These are phyloP conservation scores for Zostera marina DNA, from an alignment of 116 monocot species.

Conservation along the genomic window DNA sequence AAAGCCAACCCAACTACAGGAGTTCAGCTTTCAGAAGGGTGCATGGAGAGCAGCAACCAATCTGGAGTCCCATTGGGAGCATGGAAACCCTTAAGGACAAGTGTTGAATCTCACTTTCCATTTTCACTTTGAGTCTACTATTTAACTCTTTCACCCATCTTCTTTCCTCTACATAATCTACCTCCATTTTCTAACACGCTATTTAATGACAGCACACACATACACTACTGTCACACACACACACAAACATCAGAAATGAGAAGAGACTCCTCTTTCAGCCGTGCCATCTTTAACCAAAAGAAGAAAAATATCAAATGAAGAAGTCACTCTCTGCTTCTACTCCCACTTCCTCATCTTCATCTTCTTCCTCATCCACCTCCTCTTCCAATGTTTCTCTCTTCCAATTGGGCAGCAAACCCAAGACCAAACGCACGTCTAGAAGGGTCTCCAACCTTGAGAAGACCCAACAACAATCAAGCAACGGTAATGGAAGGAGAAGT, in stretches of 20 bases:
- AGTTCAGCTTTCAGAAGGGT: not conserved
- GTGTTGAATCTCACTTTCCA: conserved; percentile 13
- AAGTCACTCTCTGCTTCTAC: conserved; percentile 13
- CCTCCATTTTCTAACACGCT: not conserved
- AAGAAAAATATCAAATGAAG: conserved; percentile 6
- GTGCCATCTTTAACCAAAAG: conserved; percentile 1
- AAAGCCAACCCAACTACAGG: conserved; percentile 5
- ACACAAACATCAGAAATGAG: not conserved
- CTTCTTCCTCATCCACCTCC: conserved; percentile 4
- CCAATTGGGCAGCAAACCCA: conserved; percentile 1
- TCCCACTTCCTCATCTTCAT: conserved; percentile 11
- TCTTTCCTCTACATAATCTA: not conserved
- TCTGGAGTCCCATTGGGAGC: conserved; percentile 20
- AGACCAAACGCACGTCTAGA: conserved; percentile 9
- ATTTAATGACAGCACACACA: not conserved
- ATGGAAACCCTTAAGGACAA: conserved; percentile 18
- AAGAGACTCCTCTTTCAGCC: not conserved
- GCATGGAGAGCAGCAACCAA: conserved; percentile 18
- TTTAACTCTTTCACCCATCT: not conserved
- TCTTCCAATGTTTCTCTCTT: conserved; percentile 4
- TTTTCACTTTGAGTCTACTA: not conserved
- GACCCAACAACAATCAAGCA: conserved; percentile 4
- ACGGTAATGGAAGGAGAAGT: conserved; percentile 21
- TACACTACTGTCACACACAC: not conserved
- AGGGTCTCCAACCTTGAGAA: conserved; percentile 7